Base-by-base conservation (phyloP, 306 rosid species). In the Trifolium dubium region DNA sequence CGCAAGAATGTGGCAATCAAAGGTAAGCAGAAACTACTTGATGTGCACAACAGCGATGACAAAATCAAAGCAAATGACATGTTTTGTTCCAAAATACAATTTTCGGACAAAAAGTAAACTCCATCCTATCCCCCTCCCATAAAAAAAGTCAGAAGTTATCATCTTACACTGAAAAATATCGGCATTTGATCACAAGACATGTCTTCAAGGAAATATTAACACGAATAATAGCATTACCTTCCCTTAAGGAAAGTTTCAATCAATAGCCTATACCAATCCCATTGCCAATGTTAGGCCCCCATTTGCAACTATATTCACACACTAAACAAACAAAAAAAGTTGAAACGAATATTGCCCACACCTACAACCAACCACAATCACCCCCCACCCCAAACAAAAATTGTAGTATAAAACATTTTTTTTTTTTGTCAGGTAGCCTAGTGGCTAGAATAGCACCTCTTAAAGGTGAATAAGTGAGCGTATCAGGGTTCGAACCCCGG, bases 171-270 rank as follows among this genome's bases (percentile, higher is more conserved):
- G 35, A 40, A 62, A 58, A 55, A 75, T 17, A 72, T 47, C 47
- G 44, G 19, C 75, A 46, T 58, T 66, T 29, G 50, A 11, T 49
- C 64, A 72, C 29, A 15, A 9, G 32, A 62, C 10, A 19, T 39
- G 31, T 40, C 67, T 72, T 82, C 28, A 9, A 68, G 17, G 47
- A 75, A 50, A 66, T 49, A 44, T 53, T 53, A 72, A 67, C 8
- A 54, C 67, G 30, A 76, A 56, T 13, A 47, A 71, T 18, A 69
- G 71, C 77, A 61, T 72, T 30, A 10, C 53, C 67, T 34, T 83
- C 59, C 37, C 50, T 30, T 3, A 17, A 29, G 18, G 65, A 83
- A 79, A 71, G 29, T 50, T 51, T 29, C 18, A 76, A 79, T 67
- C 79, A 61, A 28, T 61, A 35, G 12, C 64, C 49, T 62, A 31